phyloP scores from a whole-genome alignment of 2,329 filamentous ascomycete species.

The Cladosporium sp. region DNA sequence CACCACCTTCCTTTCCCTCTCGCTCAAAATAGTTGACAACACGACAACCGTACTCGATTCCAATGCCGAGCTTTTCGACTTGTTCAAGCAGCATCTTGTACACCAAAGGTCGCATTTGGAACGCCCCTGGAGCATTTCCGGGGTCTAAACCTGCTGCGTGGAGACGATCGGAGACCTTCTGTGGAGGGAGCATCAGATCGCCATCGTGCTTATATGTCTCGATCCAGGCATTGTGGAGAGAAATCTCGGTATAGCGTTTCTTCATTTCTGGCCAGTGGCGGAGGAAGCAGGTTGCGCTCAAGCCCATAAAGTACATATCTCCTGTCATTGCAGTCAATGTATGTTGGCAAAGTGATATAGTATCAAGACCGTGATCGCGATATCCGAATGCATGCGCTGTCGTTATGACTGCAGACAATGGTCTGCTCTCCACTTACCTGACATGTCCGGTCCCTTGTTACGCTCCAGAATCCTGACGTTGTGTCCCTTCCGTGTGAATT shows the following conservation, averaged over 20 bases:
- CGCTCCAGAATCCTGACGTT: constrained; percentile 22
- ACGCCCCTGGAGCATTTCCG: constrained; percentile 48
- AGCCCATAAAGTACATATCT: constrained; percentile 56
- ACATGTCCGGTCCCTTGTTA: constrained; percentile 46
- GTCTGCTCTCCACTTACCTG: constrained; percentile 33
- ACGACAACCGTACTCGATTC: constrained; percentile 37
- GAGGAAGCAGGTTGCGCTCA: constrained; percentile 50
- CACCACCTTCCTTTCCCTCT: not conserved
- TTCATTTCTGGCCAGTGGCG: constrained; percentile 51
- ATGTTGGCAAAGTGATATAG: no score
- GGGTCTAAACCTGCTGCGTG: constrained; percentile 39
- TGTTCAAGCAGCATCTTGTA: constrained; percentile 51
- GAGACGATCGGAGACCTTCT: constrained; percentile 48
- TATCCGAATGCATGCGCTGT: no score
- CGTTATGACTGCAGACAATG: not conserved
- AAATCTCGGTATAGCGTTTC: constrained; percentile 47
- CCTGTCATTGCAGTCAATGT: constrained; percentile 30
- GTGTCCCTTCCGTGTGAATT: constrained; percentile 24
- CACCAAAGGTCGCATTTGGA: constrained; percentile 52
- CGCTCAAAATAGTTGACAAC: constrained; percentile 43
- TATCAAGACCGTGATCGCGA: no score
- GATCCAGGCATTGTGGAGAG: constrained; percentile 51
- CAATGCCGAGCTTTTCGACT: constrained; percentile 40
- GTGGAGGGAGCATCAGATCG: constrained; percentile 43
- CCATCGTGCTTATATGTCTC: constrained; percentile 52